Conservation (phyloP, 1,284 basidiomycete species). For the Tetrapyrgos nigripes region DNA sequence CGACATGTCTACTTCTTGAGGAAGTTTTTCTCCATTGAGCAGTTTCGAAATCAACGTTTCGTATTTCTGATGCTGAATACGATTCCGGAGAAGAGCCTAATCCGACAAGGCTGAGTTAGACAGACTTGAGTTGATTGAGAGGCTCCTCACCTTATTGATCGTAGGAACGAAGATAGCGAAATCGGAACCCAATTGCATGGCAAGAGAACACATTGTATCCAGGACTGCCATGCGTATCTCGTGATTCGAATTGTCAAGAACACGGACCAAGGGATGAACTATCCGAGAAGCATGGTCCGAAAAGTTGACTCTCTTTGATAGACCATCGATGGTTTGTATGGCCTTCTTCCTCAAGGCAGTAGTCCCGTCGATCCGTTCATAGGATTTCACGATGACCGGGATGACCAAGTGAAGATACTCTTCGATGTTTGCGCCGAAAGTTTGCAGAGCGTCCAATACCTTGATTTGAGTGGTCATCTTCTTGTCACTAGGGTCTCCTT, state of each 20-base stretch:
- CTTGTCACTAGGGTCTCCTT: conserved; percentile 85
- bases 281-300: conserved; percentile 99
- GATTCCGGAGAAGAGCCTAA: conserved; percentile 80
- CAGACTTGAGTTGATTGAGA: background rate
- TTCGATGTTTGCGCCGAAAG: conserved; percentile 96
- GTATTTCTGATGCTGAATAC: conserved; percentile 87
- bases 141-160: conserved; percentile 83
- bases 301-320: conserved; percentile 96
- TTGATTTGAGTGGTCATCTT: conserved; percentile 84
- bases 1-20: conserved; percentile 76
- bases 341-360: conserved; percentile 86
- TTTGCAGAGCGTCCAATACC: conserved; percentile 93
- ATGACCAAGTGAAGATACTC: conserved; percentile 98
- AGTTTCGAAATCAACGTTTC: conserved; percentile 90
- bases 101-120: background rate
- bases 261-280: conserved; percentile 93
- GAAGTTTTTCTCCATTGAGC: conserved; percentile 91
- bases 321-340: conserved; percentile 89
- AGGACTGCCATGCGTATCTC: conserved; percentile 90
- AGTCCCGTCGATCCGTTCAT: conserved; percentile 85
- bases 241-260: conserved; percentile 80
- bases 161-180: conserved; percentile 98
- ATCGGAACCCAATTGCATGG: conserved; percentile 94
- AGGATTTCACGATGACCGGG: conserved; percentile 92
- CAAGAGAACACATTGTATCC: conserved; percentile 93